These are phyloP conservation scores for Didymella lethalis DNA, from an alignment of 2,329 filamentous ascomycete species.

Conservation along the genomic window DNA sequence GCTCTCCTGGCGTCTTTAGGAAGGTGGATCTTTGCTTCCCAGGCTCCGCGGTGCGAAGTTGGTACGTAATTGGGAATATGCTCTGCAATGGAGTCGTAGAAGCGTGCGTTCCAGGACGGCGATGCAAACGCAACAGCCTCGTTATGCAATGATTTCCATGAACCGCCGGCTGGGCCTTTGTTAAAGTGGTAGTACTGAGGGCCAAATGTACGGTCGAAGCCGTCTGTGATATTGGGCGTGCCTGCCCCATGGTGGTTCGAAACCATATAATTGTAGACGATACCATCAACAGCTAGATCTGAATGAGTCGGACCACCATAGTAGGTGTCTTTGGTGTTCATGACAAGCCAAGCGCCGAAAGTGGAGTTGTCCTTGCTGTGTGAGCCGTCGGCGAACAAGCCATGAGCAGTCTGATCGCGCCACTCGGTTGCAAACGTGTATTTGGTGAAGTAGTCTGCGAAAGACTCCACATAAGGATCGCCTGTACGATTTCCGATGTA, in stretches of 20 bases:
- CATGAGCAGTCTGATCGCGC: conserved; percentile 66
- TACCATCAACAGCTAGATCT: conserved; percentile 69
- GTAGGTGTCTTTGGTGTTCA: conserved; percentile 70
- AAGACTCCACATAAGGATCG: conserved; percentile 64
- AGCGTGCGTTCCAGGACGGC: conserved; percentile 63
- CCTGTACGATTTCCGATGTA: conserved; percentile 63
- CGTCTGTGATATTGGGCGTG: conserved; percentile 69
- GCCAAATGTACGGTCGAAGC: conserved; percentile 71
- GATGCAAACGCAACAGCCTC: conserved; percentile 64
- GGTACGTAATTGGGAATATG: conserved; percentile 67
- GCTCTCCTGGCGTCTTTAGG: conserved; percentile 60
- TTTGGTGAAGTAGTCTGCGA: conserved; percentile 71
- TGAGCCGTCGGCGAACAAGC: conserved; percentile 62
- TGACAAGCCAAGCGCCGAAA: conserved; percentile 69
- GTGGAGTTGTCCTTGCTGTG: conserved; percentile 60
- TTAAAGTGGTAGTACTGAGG: conserved; percentile 72
- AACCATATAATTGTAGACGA: conserved; percentile 67
- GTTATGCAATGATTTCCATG: conserved; percentile 55
- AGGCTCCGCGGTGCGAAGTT: conserved; percentile 60
- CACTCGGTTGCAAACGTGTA: conserved; percentile 69
- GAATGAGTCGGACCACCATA: conserved; percentile 69
- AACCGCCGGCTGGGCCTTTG: conserved; percentile 53
- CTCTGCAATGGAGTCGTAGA: conserved; percentile 69
- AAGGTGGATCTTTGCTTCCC: conserved; percentile 60
- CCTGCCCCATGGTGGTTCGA: conserved; percentile 69